Base-by-base conservation (phyloP, 208 protist genomes). In the Endotrypanum monterogeii region DNA sequence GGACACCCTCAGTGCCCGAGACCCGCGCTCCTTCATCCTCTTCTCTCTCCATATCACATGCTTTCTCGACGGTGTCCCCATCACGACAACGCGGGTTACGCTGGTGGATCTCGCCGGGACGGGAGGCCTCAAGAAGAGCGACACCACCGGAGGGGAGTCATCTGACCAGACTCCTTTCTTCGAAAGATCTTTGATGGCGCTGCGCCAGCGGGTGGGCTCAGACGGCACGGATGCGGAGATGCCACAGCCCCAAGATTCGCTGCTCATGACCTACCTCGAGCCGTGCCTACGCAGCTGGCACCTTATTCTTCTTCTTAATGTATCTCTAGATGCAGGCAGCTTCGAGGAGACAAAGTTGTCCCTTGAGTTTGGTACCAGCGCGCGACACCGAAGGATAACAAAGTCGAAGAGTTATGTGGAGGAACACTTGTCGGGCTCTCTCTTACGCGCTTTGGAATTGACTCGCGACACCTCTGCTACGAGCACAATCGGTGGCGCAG, bases 31-130 rank as follows among this genome's bases (percentile, higher is more conserved):
- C 44, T 85, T 92, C 74, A 83, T 80, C 16, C 58, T 94, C 39
- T 74, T 93, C 35, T 87, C 91, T 54, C 67, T 92, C 44, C 79
- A 93, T 74, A 37, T 96, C 46, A 96, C 89, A 18, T 82, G 76
- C 48, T 89, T 84, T 68, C 66, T 84, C 30, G 83, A 84, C 41
- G 91, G 89, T 18, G 83, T 81, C 32, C 86, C 87, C 50, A 62
- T 91, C 12, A 71, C 67, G 32, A 90, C 84, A 32, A 83, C 79
- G 23, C 78, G 82, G 11, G 73, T 94, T 14, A 93, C 88, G 32
- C 78, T 99, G 9, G 96, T 95, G 44, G 98, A 99, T 82, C 83
- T 99, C n/a, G 96, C 98, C 20, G 96, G 94, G 20, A 94, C 90
- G 28, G 98, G 98, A 83, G 83, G 93, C 3, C 76, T 98, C 16